Evolutionary conservation across 495 filamentous ascomycete genomes (phyloP).

Genomic region (Tuber indicum): DNA sequence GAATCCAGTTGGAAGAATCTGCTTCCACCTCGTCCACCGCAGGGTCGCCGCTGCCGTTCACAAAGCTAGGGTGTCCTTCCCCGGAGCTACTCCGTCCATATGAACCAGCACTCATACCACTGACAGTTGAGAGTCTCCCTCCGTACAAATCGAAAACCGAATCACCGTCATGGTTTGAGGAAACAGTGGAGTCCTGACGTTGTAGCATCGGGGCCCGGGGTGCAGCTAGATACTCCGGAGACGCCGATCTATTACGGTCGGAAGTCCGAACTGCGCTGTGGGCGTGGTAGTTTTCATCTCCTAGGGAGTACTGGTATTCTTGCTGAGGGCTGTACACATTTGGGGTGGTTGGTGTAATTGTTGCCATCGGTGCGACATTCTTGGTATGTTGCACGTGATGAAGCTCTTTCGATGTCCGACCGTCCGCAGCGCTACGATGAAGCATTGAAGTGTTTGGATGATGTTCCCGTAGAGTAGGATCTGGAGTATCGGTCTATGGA

Average conservation of each 20-base stretch:
- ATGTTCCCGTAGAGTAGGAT: constrained; percentile 32
- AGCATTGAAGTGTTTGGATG: constrained; percentile 32
- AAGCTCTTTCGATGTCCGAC: constrained; percentile 23
- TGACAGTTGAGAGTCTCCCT: constrained; percentile 32
- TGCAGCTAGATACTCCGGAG: constrained; percentile 34
- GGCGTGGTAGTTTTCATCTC: constrained; percentile 24
- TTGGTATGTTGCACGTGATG: constrained; percentile 35
- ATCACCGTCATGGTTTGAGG: constrained; percentile 41
- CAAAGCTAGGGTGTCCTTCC: constrained; percentile 30
- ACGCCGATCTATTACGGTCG: constrained; percentile 28
- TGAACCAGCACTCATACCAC: constrained; percentile 18
- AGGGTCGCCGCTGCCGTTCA: constrained; percentile 19
- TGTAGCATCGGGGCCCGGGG: constrained; percentile 32
- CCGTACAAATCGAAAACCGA: constrained; percentile 42
- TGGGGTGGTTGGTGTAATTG: neutral
- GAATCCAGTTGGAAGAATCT: constrained; percentile 80
- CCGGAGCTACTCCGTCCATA: constrained; percentile 12
- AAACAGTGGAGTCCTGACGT: constrained; percentile 38
- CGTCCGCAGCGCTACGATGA: constrained; percentile 30
- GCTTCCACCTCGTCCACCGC: constrained; percentile 34
- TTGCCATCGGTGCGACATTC: constrained; percentile 9
- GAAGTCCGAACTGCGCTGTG: constrained; percentile 8
- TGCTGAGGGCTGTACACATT: neutral
- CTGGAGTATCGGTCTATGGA: constrained; percentile 32
- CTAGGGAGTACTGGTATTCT: constrained; percentile 22